phyloP scores from a whole-genome alignment of 768 basidiomycete species.

The Hygrocybe punicea region DNA sequence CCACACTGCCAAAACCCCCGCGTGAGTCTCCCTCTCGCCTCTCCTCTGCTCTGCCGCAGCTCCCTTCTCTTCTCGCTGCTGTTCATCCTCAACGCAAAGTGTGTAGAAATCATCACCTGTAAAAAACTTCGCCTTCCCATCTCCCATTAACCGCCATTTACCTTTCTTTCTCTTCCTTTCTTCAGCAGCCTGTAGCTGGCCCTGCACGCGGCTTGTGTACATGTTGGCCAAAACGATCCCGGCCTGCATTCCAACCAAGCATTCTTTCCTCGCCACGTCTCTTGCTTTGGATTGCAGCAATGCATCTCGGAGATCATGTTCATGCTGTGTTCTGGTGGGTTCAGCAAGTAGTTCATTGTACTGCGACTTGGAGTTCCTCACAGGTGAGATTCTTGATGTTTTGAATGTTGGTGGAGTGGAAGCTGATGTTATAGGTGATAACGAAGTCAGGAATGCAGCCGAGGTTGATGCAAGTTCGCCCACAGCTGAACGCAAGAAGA shows the following conservation, averaged over 20 bases:
- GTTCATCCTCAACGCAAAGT: slow-evolving; percentile 2
- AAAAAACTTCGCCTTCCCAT: slow-evolving; percentile 24
- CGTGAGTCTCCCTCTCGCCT: slow-evolving; percentile 12
- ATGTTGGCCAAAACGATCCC: slow-evolving; percentile 17
- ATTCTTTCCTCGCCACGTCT: not conserved
- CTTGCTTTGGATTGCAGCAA: not conserved
- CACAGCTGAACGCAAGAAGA: not conserved
- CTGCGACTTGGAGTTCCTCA: not conserved
- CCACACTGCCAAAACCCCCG: not conserved
- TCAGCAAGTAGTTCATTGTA: not conserved
- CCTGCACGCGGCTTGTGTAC: slow-evolving; percentile 14
- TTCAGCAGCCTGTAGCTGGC: slow-evolving; percentile 16
- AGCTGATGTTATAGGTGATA: slow-evolving; percentile 1
- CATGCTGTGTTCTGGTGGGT: not conserved
- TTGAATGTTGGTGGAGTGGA: not conserved
- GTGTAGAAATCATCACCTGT: slow-evolving; percentile 19
- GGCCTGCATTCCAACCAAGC: slow-evolving; percentile 2
- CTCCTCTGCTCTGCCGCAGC: slow-evolving; percentile 12
- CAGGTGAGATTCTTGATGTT: slow-evolving; percentile 2
- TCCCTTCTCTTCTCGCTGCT: slow-evolving; percentile 7
- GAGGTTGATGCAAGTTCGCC: slow-evolving; percentile 1
- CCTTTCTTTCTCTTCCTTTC: slow-evolving; percentile 17
- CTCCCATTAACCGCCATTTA: slow-evolving; percentile 17
- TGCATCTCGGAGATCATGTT: slow-evolving; percentile 3
- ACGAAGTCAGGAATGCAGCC: slow-evolving; percentile 2